Evolutionary conservation across 768 basidiomycete genomes (phyloP), one percentile per base, ranked within the genome.

Genomic region (Hericium coralloides): DNA sequence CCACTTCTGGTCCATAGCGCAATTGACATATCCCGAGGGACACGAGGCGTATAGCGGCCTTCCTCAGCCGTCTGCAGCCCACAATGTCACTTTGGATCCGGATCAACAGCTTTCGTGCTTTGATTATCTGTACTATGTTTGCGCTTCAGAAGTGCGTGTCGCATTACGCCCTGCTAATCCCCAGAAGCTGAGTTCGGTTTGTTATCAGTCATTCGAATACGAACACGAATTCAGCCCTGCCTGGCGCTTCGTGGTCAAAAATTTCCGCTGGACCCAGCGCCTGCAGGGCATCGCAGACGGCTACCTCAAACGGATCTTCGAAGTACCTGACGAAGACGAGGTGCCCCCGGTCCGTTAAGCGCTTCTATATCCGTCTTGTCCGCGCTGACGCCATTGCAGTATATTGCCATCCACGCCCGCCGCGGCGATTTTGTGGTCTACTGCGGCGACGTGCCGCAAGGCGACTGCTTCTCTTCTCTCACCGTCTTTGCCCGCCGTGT

Each of bases 61-160:
- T 38, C 55, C 66, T 4, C 59, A 62, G 9, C 65, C 70, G 20
- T 71, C 70, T 1, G 60, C 61, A 2, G 61, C 64, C 26, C 63
- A 67, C 56, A 56, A 66, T 22, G 59, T 59, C 6, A 39, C 49
- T 2, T 64, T 70, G 22, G 59, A 64, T 20, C 74, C 74, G 17
- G 72, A 74, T 55, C 71, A 73, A 52, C 74, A 73, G 20, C 57
- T 75, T 52, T 58, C 70, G n/a, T 75, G 74, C 62, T 73, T 70
- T 56, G 74, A 75, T 53, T 74, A 72, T 49, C 60, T 74, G 26
- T 75, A 74, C 59, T 75, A 70, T 57, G 65, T 68, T n/a, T 68
- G 70, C 53, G 72, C 68, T 9, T 55, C 59, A 20, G 61, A 63
- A 53, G 68, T 71, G 47, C 39, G 69, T 50, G 22, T 43, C 59